Percentiles rank a stretch among this genome's conserved stretches.
These are phyloP conservation scores for Dioscorea cayenensis DNA, from an alignment of 116 monocot genomes.

Conservation along the genomic window DNA sequence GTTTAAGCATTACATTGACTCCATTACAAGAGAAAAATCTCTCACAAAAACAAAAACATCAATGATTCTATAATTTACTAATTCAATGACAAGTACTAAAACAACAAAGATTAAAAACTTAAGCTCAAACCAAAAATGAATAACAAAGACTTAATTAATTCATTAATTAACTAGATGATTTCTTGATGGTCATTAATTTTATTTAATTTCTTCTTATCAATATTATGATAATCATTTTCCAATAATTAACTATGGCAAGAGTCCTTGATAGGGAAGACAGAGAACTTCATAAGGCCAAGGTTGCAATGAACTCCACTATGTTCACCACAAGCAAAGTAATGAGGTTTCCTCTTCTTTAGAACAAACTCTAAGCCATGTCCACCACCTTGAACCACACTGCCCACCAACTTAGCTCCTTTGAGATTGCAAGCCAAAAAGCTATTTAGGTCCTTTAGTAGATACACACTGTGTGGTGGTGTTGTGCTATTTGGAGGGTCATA, in stretches of 20 bases:
- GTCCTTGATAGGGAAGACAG: slow-evolving; percentile 11
- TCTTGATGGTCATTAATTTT: too few species aligned
- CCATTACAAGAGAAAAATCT: too few species aligned
- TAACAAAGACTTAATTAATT: too few species aligned
- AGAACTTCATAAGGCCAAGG: slow-evolving; percentile 42
- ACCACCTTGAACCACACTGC: slow-evolving; percentile 24
- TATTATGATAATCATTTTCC: neutral
- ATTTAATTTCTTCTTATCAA: too few species aligned
- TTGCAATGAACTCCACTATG: slow-evolving; percentile 30
- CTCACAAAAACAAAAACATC: too few species aligned
- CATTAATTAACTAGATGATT: too few species aligned
- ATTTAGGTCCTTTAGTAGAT: slow-evolving; percentile 15
- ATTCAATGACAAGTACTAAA: too few species aligned
- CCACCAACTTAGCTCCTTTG: slow-evolving; percentile 30
- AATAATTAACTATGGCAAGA: neutral
- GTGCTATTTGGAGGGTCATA: slow-evolving; percentile 39
- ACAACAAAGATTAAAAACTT: too few species aligned
- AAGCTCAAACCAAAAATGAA: too few species aligned
- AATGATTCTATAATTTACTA: too few species aligned
- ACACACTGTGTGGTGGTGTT: slow-evolving; percentile 32
- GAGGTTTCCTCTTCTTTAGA: slow-evolving; percentile 26
- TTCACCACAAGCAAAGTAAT: slow-evolving; percentile 43
- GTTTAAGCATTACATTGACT: too few species aligned
- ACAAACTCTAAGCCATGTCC: slow-evolving; percentile 29
- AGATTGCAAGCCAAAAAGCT: slow-evolving; percentile 28